phyloP scores from a whole-genome alignment of 345 rosid genomes.

The Citrus reticulata region DNA sequence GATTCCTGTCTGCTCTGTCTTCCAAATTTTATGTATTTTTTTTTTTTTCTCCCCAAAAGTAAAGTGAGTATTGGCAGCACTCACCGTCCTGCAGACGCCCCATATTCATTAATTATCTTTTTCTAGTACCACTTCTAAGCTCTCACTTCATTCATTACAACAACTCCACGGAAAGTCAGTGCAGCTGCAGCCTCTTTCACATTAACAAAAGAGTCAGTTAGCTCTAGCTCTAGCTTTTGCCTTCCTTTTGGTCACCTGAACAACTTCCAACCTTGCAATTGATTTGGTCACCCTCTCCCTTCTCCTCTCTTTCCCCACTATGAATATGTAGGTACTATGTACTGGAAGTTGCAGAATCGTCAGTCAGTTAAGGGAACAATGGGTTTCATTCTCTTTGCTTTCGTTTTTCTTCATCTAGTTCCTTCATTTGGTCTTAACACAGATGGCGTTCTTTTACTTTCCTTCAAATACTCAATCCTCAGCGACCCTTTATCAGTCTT shows the following conservation, averaged over 20 bases:
- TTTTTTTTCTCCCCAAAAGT: not conserved
- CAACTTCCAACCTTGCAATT: constrained; percentile 47
- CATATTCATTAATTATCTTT: not conserved
- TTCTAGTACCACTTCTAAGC: not conserved
- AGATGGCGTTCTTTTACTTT: constrained; percentile 59
- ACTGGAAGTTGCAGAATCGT: not conserved
- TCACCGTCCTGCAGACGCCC: not conserved
- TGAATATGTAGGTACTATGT: constrained; percentile 18
- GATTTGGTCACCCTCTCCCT: constrained; percentile 59
- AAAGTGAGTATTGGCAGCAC: not conserved
- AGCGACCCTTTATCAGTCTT: constrained; percentile 61
- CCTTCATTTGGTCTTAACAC: constrained; percentile 51
- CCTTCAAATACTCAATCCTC: constrained; percentile 66
- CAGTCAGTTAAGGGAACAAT: not conserved
- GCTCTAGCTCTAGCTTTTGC: constrained; percentile 5
- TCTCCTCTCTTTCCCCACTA: constrained; percentile 6
- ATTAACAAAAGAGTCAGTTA: not conserved
- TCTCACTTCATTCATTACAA: constrained; percentile 1
- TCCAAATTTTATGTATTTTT: not conserved
- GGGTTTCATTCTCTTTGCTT: constrained; percentile 16
- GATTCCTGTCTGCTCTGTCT: constrained; percentile 26
- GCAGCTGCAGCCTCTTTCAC: not conserved
- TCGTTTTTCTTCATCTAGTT: constrained; percentile 20
- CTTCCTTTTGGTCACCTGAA: constrained; percentile 59
- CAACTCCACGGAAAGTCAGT: constrained; percentile 9